Percentiles rank a stretch among this genome's conserved stretches.
These are phyloP conservation scores for Leucocoprinus birnbaumii DNA, from an alignment of 768 basidiomycete genomes.

Conservation along the genomic window DNA sequence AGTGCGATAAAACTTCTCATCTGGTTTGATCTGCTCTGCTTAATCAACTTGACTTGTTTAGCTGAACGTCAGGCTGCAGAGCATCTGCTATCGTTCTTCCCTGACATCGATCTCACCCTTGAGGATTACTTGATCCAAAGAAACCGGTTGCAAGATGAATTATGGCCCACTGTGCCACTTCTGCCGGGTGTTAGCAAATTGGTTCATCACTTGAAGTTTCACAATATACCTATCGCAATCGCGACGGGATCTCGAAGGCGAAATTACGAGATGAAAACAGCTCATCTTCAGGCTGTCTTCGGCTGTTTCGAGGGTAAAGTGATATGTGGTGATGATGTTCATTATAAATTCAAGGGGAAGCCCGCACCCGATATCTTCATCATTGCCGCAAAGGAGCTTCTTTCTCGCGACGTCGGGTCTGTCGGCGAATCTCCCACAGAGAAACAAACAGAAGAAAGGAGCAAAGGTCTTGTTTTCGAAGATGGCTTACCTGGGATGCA, in stretches of 20 bases:
- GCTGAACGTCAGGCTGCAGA: conserved; percentile 63
- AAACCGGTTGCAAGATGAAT: conserved; percentile 52
- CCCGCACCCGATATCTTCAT: conserved; percentile 83
- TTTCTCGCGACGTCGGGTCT: conserved; percentile 56
- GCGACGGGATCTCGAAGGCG: conserved; percentile 73
- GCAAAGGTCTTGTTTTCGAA: conserved; percentile 77
- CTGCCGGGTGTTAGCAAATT: conserved; percentile 75
- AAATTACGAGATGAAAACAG: conserved; percentile 68
- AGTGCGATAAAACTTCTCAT: conserved; percentile 10
- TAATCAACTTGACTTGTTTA: conserved; percentile 21
- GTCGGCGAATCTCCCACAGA: conserved; percentile 29
- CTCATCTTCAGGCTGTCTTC: conserved; percentile 57
- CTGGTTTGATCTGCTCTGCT: not conserved
- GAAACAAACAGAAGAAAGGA: conserved; percentile 43
- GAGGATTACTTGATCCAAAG: conserved; percentile 60
- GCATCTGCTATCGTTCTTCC: conserved; percentile 77
- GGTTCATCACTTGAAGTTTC: conserved; percentile 63
- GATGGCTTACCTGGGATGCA: conserved; percentile 76
- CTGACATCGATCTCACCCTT: conserved; percentile 61
- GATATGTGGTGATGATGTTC: conserved; percentile 69
- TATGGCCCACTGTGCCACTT: conserved; percentile 68
- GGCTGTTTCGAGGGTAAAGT: conserved; percentile 59
- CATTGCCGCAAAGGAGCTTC: conserved; percentile 57
- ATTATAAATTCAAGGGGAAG: conserved; percentile 61
- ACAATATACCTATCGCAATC: conserved; percentile 74